Base-by-base conservation (phyloP, 2,329 filamentous ascomycete genomes). In the Arthroderma uncinatum region DNA sequence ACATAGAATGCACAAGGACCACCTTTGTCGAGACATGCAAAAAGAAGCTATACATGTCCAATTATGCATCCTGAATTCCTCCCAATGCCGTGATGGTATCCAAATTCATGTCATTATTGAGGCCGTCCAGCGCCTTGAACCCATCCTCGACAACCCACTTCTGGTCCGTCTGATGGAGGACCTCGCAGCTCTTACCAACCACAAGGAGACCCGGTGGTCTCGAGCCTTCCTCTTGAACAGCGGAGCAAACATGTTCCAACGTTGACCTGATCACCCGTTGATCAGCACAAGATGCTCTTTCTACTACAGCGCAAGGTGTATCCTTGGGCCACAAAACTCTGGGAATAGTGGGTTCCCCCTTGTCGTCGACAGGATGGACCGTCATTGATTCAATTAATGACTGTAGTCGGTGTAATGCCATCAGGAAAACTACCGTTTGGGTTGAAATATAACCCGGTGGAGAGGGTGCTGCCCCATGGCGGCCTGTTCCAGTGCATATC, bases 401-500 rank as follows among this genome's bases (percentile, higher is more conserved):
- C 2, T 74, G 75, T 14, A 98, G 83, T 54, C 93, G 82, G 73
- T 98, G 93, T 61, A 98, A 74, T 2, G 89, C 89, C 93, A 98
- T 98, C 52, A 98, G 75, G 63, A 97, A 95, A 2, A 98, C 87
- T 0, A 93, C 87, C 0, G 93, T 97, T 58, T 91, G 81, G 7
- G 81, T 86, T 1, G 79, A 70, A 0, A 91, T 82, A 69, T 84
- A 95, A 61, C 84, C 84, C 0, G 93, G 93, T 34, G 90, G 89
- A n/a, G 82, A 76, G 0, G 90, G 90, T 0, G 89, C 78, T 56
- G 82, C 86, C 10, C 93, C 93, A 73, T 95, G 94, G 66, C 93
- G 83, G 0, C 93, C 93, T 0, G 93, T 98, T 0, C 93, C 93
- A 0, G 93, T 98, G 73, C 93, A 97, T n/a, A 98, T 81, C 25